Base-by-base conservation (phyloP, 495 filamentous ascomycete species). In the Cairneyella variabilis region DNA sequence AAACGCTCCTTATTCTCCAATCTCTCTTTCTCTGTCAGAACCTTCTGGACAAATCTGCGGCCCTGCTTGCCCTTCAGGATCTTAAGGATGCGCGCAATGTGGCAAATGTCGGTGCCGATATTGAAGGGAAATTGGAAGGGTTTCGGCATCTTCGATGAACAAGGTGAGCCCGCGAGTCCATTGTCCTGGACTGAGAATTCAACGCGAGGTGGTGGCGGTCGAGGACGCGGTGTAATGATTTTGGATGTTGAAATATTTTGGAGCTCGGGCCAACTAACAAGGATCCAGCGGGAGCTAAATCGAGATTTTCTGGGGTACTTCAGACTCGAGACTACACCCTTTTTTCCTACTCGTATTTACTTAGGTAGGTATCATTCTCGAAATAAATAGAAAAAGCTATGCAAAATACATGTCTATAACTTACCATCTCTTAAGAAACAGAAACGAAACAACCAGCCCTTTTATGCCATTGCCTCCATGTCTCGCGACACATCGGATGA, bases 41-140 rank as follows among this genome's bases (percentile, higher is more conserved):
- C 28, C 10, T 45, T 8, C 1, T 23, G 32, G 5, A 54, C 21
- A 30, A 58, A 58, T 22, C 20, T 7, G 1, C 16, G 9, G 12
- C 42, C 20, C 8, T 10, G 22, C 11, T 3, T 30, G 9, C 41
- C 16, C 10, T 23, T 37, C 10, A 75, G 40, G 25, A 74, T 64
- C 6, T 32, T 51, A n/a, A 59, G 59, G 37, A 85, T 69, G 7
- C 81, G 70, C 0, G 61, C 26, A 17, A 81, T 66, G 7, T 62
- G 65, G 61, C 75, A 78, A 34, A 85, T 81, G 42, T 85, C 83
- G 16, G 72, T 82, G 20, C 83, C 83, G 34, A 85, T 60, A 16
- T 64, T 57, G 4, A 82, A 51, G 1, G 70, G 67, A 28, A 66
- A 69, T 2, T 78, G 75, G 51, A 79, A 79, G 3, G 71, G 56